phyloP scores from a whole-genome alignment of 2,329 filamentous ascomycete species.

The Fusarium coicis region DNA sequence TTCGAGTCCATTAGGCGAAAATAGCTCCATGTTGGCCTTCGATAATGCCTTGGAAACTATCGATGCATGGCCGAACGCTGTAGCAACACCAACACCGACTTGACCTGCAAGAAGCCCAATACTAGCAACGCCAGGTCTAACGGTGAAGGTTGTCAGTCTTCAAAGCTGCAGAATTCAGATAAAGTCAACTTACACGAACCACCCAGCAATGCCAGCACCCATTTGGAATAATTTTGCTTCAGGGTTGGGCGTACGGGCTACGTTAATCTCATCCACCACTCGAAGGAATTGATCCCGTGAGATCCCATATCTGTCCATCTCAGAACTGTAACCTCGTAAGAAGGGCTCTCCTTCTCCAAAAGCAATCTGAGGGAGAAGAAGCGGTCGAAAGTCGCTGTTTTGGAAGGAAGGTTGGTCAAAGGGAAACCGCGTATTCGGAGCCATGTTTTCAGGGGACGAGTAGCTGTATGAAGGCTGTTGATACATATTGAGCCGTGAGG shows the following conservation, averaged over 20 bases:
- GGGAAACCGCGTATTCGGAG: background rate
- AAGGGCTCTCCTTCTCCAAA: background rate
- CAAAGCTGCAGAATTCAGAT: accelerated
- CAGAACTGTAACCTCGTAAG: background rate
- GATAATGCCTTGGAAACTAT: background rate
- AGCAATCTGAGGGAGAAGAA: background rate
- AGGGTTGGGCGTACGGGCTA: background rate
- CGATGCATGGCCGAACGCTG: background rate
- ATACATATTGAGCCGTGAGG: background rate
- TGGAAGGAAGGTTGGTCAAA: background rate
- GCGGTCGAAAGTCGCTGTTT: background rate
- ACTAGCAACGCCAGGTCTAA: background rate
- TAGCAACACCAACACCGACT: background rate
- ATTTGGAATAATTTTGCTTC: background rate
- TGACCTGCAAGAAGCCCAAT: background rate
- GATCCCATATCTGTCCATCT: background rate
- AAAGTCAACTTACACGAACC: background rate
- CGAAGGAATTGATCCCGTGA: background rate
- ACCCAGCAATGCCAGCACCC: background rate
- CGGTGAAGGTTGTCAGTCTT: accelerated
- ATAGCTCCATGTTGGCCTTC: background rate
- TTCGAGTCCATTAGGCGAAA: background rate
- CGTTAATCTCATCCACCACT: background rate
- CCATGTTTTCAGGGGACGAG: background rate
- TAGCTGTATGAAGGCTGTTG: background rate